A percentile compares a stretch with the other conserved stretches of the same genome.
These are phyloP conservation scores for Trichophyton rubrum DNA, from an alignment of 2,329 filamentous ascomycete genomes.

Conservation along the genomic window DNA sequence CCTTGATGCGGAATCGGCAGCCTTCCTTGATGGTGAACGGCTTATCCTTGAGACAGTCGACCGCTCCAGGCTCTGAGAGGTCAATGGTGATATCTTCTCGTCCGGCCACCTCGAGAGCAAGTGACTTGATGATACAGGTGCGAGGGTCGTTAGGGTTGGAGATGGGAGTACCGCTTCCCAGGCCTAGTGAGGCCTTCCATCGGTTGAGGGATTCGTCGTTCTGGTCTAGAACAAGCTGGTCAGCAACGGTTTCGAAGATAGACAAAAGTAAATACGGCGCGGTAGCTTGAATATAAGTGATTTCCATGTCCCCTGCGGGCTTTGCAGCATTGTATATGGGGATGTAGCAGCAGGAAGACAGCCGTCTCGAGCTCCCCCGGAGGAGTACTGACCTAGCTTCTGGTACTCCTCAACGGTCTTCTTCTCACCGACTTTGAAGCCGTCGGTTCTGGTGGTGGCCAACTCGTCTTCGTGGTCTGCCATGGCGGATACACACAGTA, in stretches of 20 bases:
- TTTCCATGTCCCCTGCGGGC: background rate
- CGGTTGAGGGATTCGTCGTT: constrained; percentile 89
- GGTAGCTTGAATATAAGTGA: background rate
- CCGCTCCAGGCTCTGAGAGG: constrained; percentile 58
- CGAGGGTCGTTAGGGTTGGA: constrained; percentile 71
- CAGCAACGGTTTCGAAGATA: background rate
- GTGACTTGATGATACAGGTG: constrained; percentile 83
- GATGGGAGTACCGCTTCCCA: constrained; percentile 57
- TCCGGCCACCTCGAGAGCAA: constrained; percentile 75
- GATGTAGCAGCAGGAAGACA: background rate
- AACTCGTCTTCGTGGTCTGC: constrained; percentile 67
- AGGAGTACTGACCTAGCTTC: constrained; percentile 60
- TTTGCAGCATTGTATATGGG: background rate
- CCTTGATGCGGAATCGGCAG: constrained; percentile 85
- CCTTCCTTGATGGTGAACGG: constrained; percentile 98
- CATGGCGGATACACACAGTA: constrained; percentile 39
- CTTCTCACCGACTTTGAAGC: constrained; percentile 98
- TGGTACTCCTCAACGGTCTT: constrained; percentile 93
- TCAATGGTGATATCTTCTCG: constrained; percentile 81
- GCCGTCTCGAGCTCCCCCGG: background rate
- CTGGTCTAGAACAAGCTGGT: constrained; percentile 37
- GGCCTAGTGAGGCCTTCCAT: constrained; percentile 93
- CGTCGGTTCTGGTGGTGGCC: constrained; percentile 74
- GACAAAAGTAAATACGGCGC: background rate
- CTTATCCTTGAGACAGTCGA: constrained; percentile 70